Evolutionary conservation across 441 rosid species (phyloP).

Genomic region (Kokia cookei): DNA sequence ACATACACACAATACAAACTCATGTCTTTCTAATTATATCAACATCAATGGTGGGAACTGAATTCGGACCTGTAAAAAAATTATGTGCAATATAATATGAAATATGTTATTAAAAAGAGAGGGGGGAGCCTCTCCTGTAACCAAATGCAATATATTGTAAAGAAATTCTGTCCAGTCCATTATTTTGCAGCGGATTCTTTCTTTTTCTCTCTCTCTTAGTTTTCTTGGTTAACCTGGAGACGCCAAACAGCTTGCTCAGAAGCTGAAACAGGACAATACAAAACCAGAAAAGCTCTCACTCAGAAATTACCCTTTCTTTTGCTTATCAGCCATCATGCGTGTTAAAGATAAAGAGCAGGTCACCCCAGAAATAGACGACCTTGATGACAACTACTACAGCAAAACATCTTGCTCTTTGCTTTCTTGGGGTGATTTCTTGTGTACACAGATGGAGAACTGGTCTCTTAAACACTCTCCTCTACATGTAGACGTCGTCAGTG

Average conservation of each 20-base stretch:
- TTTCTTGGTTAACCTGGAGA: constrained; percentile 13
- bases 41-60: too few species aligned
- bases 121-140: too few species aligned
- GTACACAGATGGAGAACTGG: constrained; percentile 40
- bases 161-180: constrained; percentile 22
- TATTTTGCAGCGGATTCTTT: constrained; percentile 5
- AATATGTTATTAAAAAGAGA: too few species aligned
- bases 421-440: constrained; percentile 29
- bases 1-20: too few species aligned
- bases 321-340: constrained; percentile 32
- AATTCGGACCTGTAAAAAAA: too few species aligned
- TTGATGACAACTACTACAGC: constrained; percentile 1
- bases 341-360: constrained; percentile 39
- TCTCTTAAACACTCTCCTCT: constrained; percentile 20
- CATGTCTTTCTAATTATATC: too few species aligned
- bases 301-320: background rate
- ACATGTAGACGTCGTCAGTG: constrained; percentile 7
- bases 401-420: constrained; percentile 30
- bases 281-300: background rate
- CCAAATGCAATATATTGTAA: constrained; percentile 12
- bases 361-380: constrained; percentile 25
- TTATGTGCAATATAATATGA: too few species aligned
- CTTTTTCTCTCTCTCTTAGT: background rate
- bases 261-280: background rate
- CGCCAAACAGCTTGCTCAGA: constrained; percentile 8